phyloP scores from a whole-genome alignment of 164 flowering plant genomes.

The Vitis cinerea region DNA sequence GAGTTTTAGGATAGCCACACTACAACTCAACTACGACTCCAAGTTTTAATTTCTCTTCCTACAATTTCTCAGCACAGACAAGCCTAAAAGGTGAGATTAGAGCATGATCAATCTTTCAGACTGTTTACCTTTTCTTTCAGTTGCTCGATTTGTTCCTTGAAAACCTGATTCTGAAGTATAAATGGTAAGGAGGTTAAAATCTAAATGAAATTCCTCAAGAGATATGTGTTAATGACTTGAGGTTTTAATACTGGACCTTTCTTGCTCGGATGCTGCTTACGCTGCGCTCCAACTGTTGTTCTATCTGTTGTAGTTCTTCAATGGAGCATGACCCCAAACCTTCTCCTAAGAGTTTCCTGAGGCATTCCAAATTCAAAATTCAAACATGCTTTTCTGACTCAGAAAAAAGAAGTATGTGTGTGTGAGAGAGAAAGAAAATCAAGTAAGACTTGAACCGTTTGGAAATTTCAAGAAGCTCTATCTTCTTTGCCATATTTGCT shows the following conservation, averaged over 20 bases:
- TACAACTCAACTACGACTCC: background rate
- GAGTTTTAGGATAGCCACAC: background rate
- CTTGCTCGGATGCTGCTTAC: conserved; percentile 52
- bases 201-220: background rate
- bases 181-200: background rate
- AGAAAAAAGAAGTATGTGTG: background rate
- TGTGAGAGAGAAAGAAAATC: no score
- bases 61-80: background rate
- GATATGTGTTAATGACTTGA: background rate
- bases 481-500: conserved; percentile 61
- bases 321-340: conserved; percentile 51
- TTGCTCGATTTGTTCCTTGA: conserved; percentile 54
- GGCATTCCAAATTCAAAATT: background rate
- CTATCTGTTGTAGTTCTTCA: conserved; percentile 70
- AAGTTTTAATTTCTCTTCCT: background rate
- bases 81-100: no score
- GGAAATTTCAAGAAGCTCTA: conserved; percentile 67
- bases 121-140: conserved; percentile 65
- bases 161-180: conserved; percentile 55
- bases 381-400: background rate
- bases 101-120: no score
- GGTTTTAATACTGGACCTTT: conserved; percentile 44
- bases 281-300: conserved; percentile 66
- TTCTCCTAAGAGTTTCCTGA: conserved; percentile 82
- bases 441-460: conserved; percentile 37